Evolutionary conservation across 805 yeast species (phyloP).

Genomic region (Ogataea haglerorum): DNA sequence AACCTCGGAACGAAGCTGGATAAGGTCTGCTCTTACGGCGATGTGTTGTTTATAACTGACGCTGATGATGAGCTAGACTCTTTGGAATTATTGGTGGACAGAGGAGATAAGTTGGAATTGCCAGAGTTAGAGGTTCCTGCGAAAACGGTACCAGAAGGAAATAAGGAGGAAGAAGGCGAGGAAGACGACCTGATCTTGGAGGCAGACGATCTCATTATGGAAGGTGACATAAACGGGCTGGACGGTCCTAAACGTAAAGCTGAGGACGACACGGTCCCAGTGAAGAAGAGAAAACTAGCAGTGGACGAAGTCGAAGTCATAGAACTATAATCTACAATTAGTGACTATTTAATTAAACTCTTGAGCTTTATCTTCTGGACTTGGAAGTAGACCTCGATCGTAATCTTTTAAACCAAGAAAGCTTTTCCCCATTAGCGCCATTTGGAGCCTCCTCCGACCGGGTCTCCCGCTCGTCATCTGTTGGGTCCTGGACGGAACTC

Average conservation of each 20-base stretch:
- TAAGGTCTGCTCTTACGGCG: conserved; percentile 54
- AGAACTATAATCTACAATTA: conserved; percentile 2
- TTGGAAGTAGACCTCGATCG: conserved; percentile 32
- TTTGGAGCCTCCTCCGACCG: conserved; percentile 27
- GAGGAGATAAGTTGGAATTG: conserved; percentile 13
- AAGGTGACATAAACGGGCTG: conserved; percentile 18
- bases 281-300: conserved; percentile 17
- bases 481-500: not conserved
- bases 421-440: conserved; percentile 20
- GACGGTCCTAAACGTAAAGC: conserved; percentile 16
- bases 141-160: conserved; percentile 19
- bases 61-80: conserved; percentile 67
- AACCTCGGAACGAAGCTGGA: conserved; percentile 48
- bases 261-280: conserved; percentile 10
- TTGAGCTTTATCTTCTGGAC: conserved; percentile 11
- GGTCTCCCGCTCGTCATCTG: conserved; percentile 29
- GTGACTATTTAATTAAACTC: too few species aligned
- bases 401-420: conserved; percentile 44
- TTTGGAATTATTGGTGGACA: conserved; percentile 54
- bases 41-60: conserved; percentile 68
- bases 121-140: conserved; percentile 26
- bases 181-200: conserved; percentile 19
- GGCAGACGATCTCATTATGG: conserved; percentile 20
- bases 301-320: conserved; percentile 6
- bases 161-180: conserved; percentile 21